These are phyloP conservation scores for Backusella australiensis DNA, from an alignment of 192 early-diverging fungal genomes.

Conservation along the genomic window DNA sequence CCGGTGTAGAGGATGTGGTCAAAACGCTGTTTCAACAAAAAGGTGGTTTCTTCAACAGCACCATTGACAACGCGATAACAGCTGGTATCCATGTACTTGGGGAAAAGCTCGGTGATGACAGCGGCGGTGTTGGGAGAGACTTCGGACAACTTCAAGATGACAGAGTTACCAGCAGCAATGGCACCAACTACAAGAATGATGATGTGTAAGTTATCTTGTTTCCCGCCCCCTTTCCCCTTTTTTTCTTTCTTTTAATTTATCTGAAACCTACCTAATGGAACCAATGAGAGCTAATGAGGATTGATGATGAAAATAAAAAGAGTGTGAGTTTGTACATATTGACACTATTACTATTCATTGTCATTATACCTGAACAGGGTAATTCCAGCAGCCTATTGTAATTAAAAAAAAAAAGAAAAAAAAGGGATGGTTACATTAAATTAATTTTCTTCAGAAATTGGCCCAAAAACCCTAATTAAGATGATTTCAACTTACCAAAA, in stretches of 20 bases:
- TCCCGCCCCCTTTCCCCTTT: background rate
- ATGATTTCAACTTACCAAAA: conserved; percentile 44
- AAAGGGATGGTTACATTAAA: background rate
- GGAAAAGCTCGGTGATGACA: conserved; percentile 62
- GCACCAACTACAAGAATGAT: conserved; percentile 64
- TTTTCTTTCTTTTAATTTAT: background rate
- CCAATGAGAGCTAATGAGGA: conserved; percentile 13
- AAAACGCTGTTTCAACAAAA: conserved; percentile 72
- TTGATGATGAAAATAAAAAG: background rate
- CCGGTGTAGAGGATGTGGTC: conserved; percentile 97
- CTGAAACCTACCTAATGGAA: conserved; percentile 17
- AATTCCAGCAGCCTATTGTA: conserved; percentile 50
- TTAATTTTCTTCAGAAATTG: background rate
- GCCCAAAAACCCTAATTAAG: background rate
- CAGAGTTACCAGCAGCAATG: conserved; percentile 91
- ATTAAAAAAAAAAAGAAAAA: background rate
- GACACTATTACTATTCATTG: background rate
- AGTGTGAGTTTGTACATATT: background rate
- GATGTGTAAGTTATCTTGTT: background rate
- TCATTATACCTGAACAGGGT: conserved; percentile 43
- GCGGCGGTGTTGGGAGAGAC: conserved; percentile 64
- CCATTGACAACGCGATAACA: conserved; percentile 79
- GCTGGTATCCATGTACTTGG: conserved; percentile 72
- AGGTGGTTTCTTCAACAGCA: conserved; percentile 68
- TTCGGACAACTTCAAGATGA: conserved; percentile 82